Evolutionary conservation across 2,329 filamentous ascomycete species (phyloP), one percentile per base, ranked within the genome.

Genomic region (Stagonosporopsis vannaccii): DNA sequence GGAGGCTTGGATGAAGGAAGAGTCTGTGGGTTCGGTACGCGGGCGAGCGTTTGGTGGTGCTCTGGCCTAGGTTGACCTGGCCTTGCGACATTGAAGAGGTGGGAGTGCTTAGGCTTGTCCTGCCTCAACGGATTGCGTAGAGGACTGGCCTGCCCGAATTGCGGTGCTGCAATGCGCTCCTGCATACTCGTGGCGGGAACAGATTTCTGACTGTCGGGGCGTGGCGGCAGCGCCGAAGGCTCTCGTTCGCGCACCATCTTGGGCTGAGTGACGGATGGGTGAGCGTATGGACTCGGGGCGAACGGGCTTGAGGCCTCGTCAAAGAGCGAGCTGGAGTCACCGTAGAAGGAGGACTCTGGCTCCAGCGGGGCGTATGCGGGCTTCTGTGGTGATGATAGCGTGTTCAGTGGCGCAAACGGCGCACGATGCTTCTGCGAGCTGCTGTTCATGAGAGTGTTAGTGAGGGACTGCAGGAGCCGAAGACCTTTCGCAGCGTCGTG

Each of bases 141-240:
- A 15, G 84, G 83, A 59, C 84, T 86, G 2, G 85, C 78, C 63
- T 83, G 82, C 47, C 85, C 85, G 66, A 87, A 88, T 64, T 86
- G 80, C 17, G 71, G 71, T 19, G 61, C 58, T 4, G 62, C 58
- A 8, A 68, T 64, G 35, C 59, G 65, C 12, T 70, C 61, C 37
- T 78, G 74, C 13, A 75, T 66, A 12, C 75, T 62, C 13, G 74
- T 66, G 26, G 74, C 64, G 1, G 69, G 51, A 2, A 58, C 50
- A 11, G 66, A 54, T 39, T 61, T 65, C 33, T 67, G 69, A 17
- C 41, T 40, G 32, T 60, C 60, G 32, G 54, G 59, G 42, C 60
- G 66, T 26, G 57, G 56, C 26, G 78, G 69, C 45, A 73, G 73
- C 58, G 75, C 76, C 17, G 73, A 70, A 44, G 80, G 78, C 55